Conservation (phyloP, 805 yeast genomes). For the Lipomyces oligophaga region DNA sequence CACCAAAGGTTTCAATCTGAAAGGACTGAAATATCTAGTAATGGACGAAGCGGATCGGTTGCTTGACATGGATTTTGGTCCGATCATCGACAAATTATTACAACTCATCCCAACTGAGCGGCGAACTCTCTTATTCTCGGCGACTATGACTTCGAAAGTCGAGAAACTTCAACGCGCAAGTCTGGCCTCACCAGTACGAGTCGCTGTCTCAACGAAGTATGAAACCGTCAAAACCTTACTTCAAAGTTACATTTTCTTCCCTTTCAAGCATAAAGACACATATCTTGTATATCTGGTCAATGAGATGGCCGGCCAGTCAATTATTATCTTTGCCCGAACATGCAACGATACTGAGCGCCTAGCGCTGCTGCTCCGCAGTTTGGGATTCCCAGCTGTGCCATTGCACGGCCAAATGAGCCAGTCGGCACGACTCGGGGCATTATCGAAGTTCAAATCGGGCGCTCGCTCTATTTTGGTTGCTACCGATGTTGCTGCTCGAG, state of each 20-base stretch:
- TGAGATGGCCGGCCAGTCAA: conserved; percentile 79
- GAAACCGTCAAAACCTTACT: conserved; percentile 92
- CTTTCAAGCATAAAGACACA: conserved; percentile 90
- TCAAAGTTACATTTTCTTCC: conserved; percentile 84
- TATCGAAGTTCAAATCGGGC: conserved; percentile 89
- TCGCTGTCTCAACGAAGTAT: conserved; percentile 83
- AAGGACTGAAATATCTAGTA: conserved; percentile 82
- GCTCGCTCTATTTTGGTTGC: conserved; percentile 92
- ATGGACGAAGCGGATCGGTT: conserved; percentile 99
- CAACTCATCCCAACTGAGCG: conserved; percentile 76
- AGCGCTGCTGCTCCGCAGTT: conserved; percentile 69
- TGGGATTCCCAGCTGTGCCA: conserved; percentile 88
- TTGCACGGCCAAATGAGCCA: conserved; percentile 89
- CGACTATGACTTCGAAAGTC: conserved; percentile 95
- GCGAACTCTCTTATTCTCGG: conserved; percentile 82
- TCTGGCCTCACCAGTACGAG: conserved; percentile 78
- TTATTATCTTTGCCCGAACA: conserved; percentile 87
- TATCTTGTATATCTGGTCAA: conserved; percentile 75
- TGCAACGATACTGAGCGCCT: conserved; percentile 93
- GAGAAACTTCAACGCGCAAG: conserved; percentile 95
- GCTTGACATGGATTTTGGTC: conserved; percentile 97
- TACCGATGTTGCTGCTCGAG: conserved; percentile 99
- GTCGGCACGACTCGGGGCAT: conserved; percentile 83
- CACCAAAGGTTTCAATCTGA: conserved; percentile 85
- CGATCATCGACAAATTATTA: conserved; percentile 81